phyloP scores from a whole-genome alignment of 139 green algal species.

The Chlorella sp. region DNA sequence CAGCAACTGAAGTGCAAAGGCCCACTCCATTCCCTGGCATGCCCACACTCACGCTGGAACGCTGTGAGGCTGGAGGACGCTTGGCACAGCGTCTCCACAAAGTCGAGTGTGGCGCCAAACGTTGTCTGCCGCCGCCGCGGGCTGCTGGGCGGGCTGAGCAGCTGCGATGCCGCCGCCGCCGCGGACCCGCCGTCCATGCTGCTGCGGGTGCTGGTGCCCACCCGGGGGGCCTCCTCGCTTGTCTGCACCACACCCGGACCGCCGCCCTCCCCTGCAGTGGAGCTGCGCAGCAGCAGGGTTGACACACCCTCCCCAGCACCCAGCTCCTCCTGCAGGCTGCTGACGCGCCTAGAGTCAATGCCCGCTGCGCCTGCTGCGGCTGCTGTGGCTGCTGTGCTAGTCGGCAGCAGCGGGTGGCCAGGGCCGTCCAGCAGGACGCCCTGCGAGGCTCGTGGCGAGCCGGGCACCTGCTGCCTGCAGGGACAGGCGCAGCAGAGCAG shows the following conservation, averaged over 20 bases:
- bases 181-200: not conserved
- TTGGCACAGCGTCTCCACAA: slow-evolving; percentile 94
- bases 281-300: slow-evolving; percentile 53
- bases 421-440: slow-evolving; percentile 10
- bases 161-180: not conserved
- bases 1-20: not conserved
- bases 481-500: not conserved
- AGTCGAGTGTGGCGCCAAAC: slow-evolving; percentile 96
- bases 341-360: not conserved
- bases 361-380: not conserved
- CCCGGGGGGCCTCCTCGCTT: not conserved
- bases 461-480: slow-evolving; percentile 9
- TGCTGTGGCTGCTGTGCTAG: not conserved
- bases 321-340: slow-evolving; percentile 59
- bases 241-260: not conserved
- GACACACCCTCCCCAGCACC: slow-evolving; percentile 76
- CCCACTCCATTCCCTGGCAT: not conserved
- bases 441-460: slow-evolving; percentile 3
- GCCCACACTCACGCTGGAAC: slow-evolving; percentile 52
- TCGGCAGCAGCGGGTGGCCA: slow-evolving; percentile 19
- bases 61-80: slow-evolving; percentile 79
- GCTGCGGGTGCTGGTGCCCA: not conserved
- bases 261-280: slow-evolving; percentile 12
- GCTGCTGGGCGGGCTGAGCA: slow-evolving; percentile 61
- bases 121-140: slow-evolving; percentile 80